Base-by-base conservation (phyloP, 306 rosid species). In the Glycine latifolia region DNA sequence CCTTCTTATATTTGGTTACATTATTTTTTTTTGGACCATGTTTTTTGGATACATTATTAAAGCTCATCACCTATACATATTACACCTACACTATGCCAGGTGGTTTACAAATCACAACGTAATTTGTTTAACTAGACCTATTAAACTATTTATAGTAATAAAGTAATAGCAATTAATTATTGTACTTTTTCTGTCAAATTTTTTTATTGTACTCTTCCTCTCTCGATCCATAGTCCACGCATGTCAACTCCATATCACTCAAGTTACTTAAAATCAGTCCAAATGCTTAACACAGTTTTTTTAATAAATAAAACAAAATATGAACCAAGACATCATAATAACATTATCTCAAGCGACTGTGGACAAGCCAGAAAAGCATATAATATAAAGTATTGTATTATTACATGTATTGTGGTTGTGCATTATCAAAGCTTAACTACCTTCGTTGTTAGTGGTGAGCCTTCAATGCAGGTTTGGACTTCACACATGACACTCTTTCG, bases 401-500 rank as follows among this genome's bases (percentile, higher is more conserved):
- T 14, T 12, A 16, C 39, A 41, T 41, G 7, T 5, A 5, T 7
- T 26, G 31, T 26, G 56, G 49, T 44, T 48, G 58, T 33, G 33
- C 17, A 49, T 49, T 5, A 50, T 50, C 26, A 52, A 71, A 71
- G 46, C 44, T 52, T 71, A 71, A 71, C 62, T 31, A 33, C 41
- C 77, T 31, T 49, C 16, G 3, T 53, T 4, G 17, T 53, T 26
- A 10, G 58, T 20, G 10, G 10, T 41, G 75, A n/a, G 12, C 68
- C 46, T 55, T 68, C 35, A 43, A 55, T 79, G n/a, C 44, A 12
- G 69, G 58, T 68, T 43, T 68, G 68, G 60, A 70, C 47, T 69
- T 49, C 62, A 50, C 73, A 60, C 3, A 47, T 60, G 73, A 12
- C 55, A 49, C 48, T 43, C 13, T 15, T 69, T 41, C 44, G 44